Evolutionary conservation across 1,139 yeast species (phyloP).

Genomic region (Sugiyamaella grinbergsii): DNA sequence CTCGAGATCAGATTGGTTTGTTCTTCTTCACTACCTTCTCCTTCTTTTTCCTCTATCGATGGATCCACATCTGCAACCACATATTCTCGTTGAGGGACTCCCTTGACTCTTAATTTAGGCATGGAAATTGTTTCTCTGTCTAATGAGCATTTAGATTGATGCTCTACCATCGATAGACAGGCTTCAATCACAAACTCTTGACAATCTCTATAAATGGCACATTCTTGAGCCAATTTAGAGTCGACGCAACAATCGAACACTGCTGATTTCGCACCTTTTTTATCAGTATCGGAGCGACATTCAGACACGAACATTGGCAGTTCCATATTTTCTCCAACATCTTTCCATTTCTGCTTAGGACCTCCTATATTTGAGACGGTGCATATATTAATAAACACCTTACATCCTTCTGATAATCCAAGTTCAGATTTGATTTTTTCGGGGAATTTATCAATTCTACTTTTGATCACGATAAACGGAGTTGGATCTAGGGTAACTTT

Average conservation of each 20-base stretch:
- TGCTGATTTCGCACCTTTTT: slow-evolving; percentile 63
- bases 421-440: slow-evolving; percentile 32
- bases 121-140: slow-evolving; percentile 33
- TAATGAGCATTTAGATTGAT: slow-evolving; percentile 29
- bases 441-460: slow-evolving; percentile 49
- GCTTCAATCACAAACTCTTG: slow-evolving; percentile 62
- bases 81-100: slow-evolving; percentile 28
- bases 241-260: slow-evolving; percentile 69
- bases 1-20: slow-evolving; percentile 2
- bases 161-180: slow-evolving; percentile 42
- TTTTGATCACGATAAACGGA: slow-evolving; percentile 68
- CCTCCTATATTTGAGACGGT: slow-evolving; percentile 54
- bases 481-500: slow-evolving; percentile 46
- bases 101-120: slow-evolving; percentile 41
- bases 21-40: not conserved
- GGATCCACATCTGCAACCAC: slow-evolving; percentile 14
- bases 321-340: slow-evolving; percentile 64
- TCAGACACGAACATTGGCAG: slow-evolving; percentile 74
- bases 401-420: slow-evolving; percentile 47
- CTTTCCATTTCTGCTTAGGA: slow-evolving; percentile 45
- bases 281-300: slow-evolving; percentile 58
- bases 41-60: not conserved
- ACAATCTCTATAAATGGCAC: slow-evolving; percentile 62
- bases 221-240: slow-evolving; percentile 39
- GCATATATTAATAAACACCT: slow-evolving; percentile 79